Percentiles rank a stretch among this genome's conserved stretches.
These are phyloP conservation scores for Suillus fuscotomentosus DNA, from an alignment of 768 basidiomycete genomes.

Conservation along the genomic window DNA sequence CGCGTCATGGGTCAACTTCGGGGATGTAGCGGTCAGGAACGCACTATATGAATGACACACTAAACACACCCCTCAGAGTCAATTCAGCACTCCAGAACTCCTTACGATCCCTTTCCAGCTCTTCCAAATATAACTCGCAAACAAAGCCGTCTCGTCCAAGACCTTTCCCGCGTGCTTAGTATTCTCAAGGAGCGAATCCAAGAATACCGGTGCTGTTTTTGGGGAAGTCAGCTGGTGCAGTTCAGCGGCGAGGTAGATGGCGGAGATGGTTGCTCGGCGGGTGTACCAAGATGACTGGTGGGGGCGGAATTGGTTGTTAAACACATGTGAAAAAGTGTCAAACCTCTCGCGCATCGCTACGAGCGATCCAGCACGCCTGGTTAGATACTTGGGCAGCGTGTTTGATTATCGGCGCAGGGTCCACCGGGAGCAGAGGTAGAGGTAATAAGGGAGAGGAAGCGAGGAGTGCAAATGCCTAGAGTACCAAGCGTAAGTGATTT, in stretches of 20 bases:
- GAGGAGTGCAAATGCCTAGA: slow-evolving; percentile 73
- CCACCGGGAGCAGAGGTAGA: slow-evolving; percentile 44
- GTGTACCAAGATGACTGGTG: slow-evolving; percentile 41
- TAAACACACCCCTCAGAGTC: neutral
- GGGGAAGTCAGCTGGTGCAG: slow-evolving; percentile 41
- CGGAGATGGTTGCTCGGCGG: slow-evolving; percentile 60
- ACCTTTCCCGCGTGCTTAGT: slow-evolving; percentile 44
- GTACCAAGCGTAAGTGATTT: neutral
- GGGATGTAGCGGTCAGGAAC: neutral
- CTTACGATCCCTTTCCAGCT: slow-evolving; percentile 61
- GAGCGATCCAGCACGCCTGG: slow-evolving; percentile 61
- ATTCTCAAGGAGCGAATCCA: slow-evolving; percentile 59
- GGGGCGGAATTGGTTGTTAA: neutral
- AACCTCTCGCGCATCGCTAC: slow-evolving; percentile 60
- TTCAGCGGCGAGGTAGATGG: slow-evolving; percentile 75
- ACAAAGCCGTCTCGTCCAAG: slow-evolving; percentile 52
- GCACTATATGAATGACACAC: neutral
- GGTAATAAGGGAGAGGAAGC: slow-evolving; percentile 41
- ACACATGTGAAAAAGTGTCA: slow-evolving; percentile 9
- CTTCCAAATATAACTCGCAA: slow-evolving; percentile 55
- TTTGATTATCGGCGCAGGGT: slow-evolving; percentile 56
- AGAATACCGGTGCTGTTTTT: slow-evolving; percentile 50
- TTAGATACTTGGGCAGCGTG: slow-evolving; percentile 67
- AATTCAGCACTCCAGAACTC: slow-evolving; percentile 52
- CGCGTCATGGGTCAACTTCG: neutral